Base-by-base conservation (phyloP, 208 protist species). In the Acanthamoeba culbertsoni region DNA sequence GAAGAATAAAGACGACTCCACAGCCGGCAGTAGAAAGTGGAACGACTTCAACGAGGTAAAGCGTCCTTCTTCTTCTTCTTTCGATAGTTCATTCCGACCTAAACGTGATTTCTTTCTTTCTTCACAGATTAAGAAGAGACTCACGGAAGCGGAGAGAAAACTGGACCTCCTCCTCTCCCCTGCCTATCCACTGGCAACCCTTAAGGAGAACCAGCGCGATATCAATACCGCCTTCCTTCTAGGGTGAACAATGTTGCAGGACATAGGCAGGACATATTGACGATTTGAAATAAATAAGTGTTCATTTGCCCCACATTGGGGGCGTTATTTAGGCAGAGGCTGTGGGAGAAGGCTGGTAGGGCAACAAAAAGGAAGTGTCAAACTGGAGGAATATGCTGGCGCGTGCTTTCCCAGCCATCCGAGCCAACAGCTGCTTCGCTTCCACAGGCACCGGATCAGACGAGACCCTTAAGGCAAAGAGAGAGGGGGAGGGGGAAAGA, bases 381-480 rank as follows among this genome's bases (percentile, higher is more conserved):
- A 90, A 65, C 53, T 90, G 82, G 28, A 90, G 82, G 55, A 71
- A 90, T 51, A 90, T 90, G 28, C 48, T 59, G 16, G 82, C 37
- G 73, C 82, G 45, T 37, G 82, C 45, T 20, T 48, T 59, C 26
- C 37, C 31, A 4, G 82, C 82, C 82, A 90, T 90, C 23, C 53
- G 31, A 26, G 82, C 42, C 53, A 90, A 35, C 45, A 65, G 16
- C 40, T 90, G 82, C 55, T 90, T 90, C 5, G 82, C 82, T n/a
- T 59, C 82, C 20, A 16, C n/a, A 10, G 82, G 82, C 46, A 90
- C 82, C 0, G 35, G 37, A 16, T 68, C 48, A 20, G 82, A 43
- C 18, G 82, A 57, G 0, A 90, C 45, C 26, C 82, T 90, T 4
- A 26, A n/a, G 12, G 18, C 20, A n/a, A 5, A 79, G 68, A 40